Base-by-base conservation (phyloP, 2,329 filamentous ascomycete species). In the Hymenoscyphus occultus region DNA sequence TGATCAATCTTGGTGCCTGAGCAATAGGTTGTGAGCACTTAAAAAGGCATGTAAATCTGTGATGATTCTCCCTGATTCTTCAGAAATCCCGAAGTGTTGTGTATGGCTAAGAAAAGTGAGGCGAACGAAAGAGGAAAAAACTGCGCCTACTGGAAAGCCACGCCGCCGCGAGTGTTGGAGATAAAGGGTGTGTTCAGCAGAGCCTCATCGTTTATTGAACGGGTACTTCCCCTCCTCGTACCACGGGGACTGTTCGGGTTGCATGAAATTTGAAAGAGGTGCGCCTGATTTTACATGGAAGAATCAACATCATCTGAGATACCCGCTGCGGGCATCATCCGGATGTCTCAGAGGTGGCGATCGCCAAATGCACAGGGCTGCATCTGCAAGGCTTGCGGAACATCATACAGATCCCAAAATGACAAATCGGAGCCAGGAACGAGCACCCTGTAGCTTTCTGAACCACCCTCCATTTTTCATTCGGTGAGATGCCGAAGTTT, bases 51-150 rank as follows among this genome's bases (percentile, higher is more conserved):
- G 48, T 40, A 42, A n/a, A 39, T 42, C 13, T 56, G 16, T 10
- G 28, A 42, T 31, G 60, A 35, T 16, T 31, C 39, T 39, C n/a
- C 28, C 10, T 39, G 42, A 58, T 54, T 58, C 14, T 51, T 10
- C 39, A 42, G 39, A 63, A 48, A 22, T 32, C 57, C 62, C 28
- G 58, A 56, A 45, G 56, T 63, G 45, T 39, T 54, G 57, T 7
- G n/a, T 32, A 35, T 5, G 42, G 14, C 3, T 19, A 57, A n/a
- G 10, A 35, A 31, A 61, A 61, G 59, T 64, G 63, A 64, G 63
- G 63, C 63, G 59, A 39, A 65, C 63, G 59, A 62, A 12, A 51
- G 61, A 59, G 16, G 56, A 22, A 16, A 42, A 22, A 19, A 28
- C 22, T 14, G 39, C 57, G 57, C 32, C 32, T 31, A 35, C 58